phyloP scores from a whole-genome alignment of 768 basidiomycete genomes.

The Suillus occidentalis region DNA sequence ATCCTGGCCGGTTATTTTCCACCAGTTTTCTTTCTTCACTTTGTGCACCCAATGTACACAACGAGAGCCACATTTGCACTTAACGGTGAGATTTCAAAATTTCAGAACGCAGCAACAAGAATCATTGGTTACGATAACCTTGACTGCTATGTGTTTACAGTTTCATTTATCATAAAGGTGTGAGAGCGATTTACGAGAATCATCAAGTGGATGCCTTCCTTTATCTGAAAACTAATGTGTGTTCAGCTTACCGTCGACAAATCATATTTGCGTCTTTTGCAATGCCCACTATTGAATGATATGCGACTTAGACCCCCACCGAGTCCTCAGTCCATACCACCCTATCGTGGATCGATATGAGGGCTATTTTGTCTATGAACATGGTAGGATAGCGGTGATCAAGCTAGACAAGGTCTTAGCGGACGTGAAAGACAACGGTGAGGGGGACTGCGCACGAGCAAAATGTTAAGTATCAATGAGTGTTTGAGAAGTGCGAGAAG shows the following conservation, averaged over 20 bases:
- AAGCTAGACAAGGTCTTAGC: too few relatives aligned
- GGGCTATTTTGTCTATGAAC: not conserved
- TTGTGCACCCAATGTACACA: too few relatives aligned
- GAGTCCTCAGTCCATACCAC: not conserved
- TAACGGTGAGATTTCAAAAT: not conserved
- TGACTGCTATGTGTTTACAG: not conserved
- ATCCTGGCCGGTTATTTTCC: too few relatives aligned
- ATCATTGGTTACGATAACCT: not conserved
- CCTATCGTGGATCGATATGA: not conserved
- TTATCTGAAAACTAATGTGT: not conserved
- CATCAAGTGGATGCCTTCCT: not conserved
- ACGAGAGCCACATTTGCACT: not conserved
- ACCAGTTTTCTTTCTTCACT: too few relatives aligned
- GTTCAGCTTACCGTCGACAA: not conserved
- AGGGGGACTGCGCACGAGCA: too few relatives aligned
- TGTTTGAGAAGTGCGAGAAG: too few relatives aligned
- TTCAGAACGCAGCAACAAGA: not conserved
- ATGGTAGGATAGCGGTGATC: not conserved
- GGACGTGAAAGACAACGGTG: too few relatives aligned
- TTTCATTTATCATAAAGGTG: not conserved
- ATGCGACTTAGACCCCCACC: not conserved
- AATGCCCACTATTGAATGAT: not conserved
- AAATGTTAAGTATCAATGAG: too few relatives aligned
- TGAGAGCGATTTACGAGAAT: not conserved
- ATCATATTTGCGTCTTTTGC: not conserved